Evolutionary conservation across 371 early-diverging fungal species (phyloP), one percentile per base, ranked within the genome.

Genomic region (Circinella umbellata): DNA sequence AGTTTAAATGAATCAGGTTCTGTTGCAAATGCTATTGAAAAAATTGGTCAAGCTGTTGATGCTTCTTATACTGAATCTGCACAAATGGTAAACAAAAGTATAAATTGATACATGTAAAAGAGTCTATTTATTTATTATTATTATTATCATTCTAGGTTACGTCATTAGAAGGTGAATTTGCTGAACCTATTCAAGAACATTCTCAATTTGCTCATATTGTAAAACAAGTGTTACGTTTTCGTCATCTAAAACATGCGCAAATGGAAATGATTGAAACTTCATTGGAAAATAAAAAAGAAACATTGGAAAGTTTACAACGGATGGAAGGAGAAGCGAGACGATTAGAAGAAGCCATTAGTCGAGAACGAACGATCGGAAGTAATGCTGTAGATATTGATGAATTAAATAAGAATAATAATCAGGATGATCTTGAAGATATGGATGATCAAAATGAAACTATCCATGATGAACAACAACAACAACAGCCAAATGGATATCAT

Each of bases 11-110:
- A 97, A 67, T 73, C 76, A 47, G 88, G 85, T 6, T 75, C 77
- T n/a, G 80, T 97, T 14, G 88, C 95, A 4, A 90, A 88, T 47
- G 94, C 93, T 0, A 92, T 97, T 68, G 98, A 97, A 76, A 88
- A 91, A 68, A 82, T 94, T 49, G 99, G 98, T 1, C 93, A 94
- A 73, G 96, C 97, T 8, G 89, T 95, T 0, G 98, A 98, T 76
- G 86, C 89, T 27, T 90, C 93, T 7, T 93, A 90, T 69, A 86
- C 92, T 37, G 88, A 92, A 34, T 92, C 92, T 8, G 87, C 86
- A 34, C 80, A 86, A 38, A 86, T 98, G 85, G 87, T 90, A 74
- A 68, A 13, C 7, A 20, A 35, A 11, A 47, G 3, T 42, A 6
- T 42, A 9, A 9, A 42, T 42, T 6, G 1, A 42, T 42, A 11